These are phyloP conservation scores for Talaromyces trachyspermus DNA, from an alignment of 495 filamentous ascomycete genomes.

Conservation along the genomic window DNA sequence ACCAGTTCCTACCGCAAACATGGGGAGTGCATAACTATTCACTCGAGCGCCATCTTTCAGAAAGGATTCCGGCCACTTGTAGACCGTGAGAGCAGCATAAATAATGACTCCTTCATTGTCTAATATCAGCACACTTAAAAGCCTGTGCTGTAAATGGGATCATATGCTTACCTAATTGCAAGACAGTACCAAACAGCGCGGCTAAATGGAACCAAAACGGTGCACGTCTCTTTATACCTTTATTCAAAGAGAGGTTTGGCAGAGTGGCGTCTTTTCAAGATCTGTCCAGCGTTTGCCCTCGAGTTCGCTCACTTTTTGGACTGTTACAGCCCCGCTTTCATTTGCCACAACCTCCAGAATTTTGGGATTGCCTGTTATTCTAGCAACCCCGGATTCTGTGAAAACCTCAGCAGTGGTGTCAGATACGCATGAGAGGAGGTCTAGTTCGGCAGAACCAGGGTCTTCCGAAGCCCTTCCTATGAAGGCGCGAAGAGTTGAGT, in stretches of 20 bases:
- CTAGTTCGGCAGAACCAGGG: conserved; percentile 30
- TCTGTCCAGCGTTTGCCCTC: conserved; percentile 14
- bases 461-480: conserved; percentile 44
- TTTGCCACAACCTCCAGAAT: conserved; percentile 33
- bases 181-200: conserved; percentile 19
- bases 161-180: conserved; percentile 25
- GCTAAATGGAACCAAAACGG: conserved; percentile 29
- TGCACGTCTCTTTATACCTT: conserved; percentile 29
- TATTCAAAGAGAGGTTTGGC: conserved; percentile 42
- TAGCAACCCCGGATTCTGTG: conserved; percentile 33
- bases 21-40: conserved; percentile 30
- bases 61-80: conserved; percentile 22
- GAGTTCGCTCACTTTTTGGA: conserved; percentile 9
- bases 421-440: conserved; percentile 36
- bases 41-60: conserved; percentile 23
- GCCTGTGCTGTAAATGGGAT: background rate
- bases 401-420: conserved; percentile 37
- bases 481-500: conserved; percentile 42
- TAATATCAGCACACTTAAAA: background rate
- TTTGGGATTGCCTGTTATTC: conserved; percentile 33
- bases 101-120: conserved; percentile 20
- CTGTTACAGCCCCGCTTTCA: conserved; percentile 9
- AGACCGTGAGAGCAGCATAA: conserved; percentile 29
- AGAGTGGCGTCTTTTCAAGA: conserved; percentile 18
- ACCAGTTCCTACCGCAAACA: conserved; percentile 28